Conservation (phyloP, 139 green algal genomes). For the Picochlorum sp. region DNA sequence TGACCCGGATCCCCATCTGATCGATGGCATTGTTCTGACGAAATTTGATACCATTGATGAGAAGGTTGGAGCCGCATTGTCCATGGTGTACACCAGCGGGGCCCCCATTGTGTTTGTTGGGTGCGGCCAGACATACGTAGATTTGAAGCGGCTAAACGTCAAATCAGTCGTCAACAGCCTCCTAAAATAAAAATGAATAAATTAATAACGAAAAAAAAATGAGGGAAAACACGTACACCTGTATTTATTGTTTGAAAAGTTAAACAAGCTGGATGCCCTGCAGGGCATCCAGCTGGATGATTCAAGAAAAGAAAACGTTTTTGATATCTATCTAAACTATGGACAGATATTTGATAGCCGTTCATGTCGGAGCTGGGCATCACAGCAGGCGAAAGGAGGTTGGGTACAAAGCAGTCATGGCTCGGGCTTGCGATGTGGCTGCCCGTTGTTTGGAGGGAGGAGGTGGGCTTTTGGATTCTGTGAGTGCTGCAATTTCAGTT, state of each 20-base stretch:
- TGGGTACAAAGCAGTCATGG: conserved; percentile 46
- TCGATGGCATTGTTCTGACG: conserved; percentile 64
- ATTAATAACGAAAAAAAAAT: no score
- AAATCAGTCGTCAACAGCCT: conserved; percentile 81
- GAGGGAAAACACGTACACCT: no score
- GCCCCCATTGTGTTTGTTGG: conserved; percentile 98
- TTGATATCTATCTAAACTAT: background rate
- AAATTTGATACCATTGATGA: conserved; percentile 99
- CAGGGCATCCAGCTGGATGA: no score
- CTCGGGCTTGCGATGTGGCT: conserved; percentile 33
- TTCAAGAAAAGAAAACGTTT: no score
- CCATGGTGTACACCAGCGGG: conserved; percentile 94
- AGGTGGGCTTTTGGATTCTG: conserved; percentile 25
- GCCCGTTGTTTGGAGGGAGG: conserved; percentile 20
- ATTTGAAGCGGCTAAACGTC: conserved; percentile 90
- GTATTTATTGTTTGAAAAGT: no score
- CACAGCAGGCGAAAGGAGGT: conserved; percentile 38
- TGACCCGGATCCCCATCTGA: conserved; percentile 19
- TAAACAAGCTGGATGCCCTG: no score
- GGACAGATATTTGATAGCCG: conserved; percentile 35
- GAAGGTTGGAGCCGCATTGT: conserved; percentile 92
- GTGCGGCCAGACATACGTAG: conserved; percentile 94
- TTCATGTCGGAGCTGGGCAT: conserved; percentile 62
- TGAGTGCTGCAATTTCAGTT: conserved; percentile 37
- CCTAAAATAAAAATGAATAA: conserved; percentile 23